These are phyloP conservation scores for Starmerella powellii DNA, from an alignment of 805 yeast species.

Conservation along the genomic window DNA sequence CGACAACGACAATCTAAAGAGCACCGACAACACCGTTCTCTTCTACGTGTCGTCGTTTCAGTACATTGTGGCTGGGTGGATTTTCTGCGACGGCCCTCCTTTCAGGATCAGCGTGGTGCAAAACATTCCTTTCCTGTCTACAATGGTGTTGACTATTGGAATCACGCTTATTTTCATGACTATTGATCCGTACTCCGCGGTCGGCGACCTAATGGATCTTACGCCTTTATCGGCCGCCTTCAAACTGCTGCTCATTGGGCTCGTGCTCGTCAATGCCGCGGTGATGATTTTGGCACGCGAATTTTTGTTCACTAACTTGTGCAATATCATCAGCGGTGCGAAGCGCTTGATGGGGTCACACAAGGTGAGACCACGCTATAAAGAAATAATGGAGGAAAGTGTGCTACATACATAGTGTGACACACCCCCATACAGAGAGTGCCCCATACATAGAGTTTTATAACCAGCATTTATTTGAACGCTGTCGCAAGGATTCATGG, in stretches of 20 bases:
- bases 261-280: slow-evolving; percentile 40
- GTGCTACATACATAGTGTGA: not conserved
- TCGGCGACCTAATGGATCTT: slow-evolving; percentile 66
- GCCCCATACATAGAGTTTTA: not conserved
- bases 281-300: slow-evolving; percentile 38
- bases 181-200: slow-evolving; percentile 36
- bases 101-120: slow-evolving; percentile 63
- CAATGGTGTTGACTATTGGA: slow-evolving; percentile 40
- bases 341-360: slow-evolving; percentile 16
- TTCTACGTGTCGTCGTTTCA: slow-evolving; percentile 78
- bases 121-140: slow-evolving; percentile 56
- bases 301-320: slow-evolving; percentile 32
- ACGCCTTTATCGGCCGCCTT: slow-evolving; percentile 39
- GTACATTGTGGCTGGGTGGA: slow-evolving; percentile 70
- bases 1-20: slow-evolving; percentile 64
- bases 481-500: too few species aligned
- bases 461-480: too few species aligned
- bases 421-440: too few species aligned
- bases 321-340: slow-evolving; percentile 9
- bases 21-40: slow-evolving; percentile 80
- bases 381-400: slow-evolving; percentile 24
- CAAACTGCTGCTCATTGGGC: slow-evolving; percentile 35
- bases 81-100: slow-evolving; percentile 88
- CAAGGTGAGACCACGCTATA: slow-evolving; percentile 30
- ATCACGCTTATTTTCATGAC: slow-evolving; percentile 46